Base-by-base conservation (phyloP, 2,329 filamentous ascomycete genomes). In the Uncinocarpus reesii region DNA sequence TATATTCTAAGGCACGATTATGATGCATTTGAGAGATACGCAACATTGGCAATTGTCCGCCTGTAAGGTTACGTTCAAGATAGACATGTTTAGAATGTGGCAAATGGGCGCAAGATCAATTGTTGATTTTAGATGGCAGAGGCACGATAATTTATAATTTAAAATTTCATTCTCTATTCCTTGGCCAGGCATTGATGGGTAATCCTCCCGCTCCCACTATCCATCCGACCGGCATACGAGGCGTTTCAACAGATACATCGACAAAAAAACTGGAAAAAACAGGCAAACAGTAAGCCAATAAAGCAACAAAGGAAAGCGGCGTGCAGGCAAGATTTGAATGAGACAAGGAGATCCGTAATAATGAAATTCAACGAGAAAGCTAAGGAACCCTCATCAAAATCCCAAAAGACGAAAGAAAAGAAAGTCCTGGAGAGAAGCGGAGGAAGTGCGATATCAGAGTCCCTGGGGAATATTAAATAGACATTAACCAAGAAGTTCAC, bases 111-210 rank as follows among this genome's bases (percentile, higher is more conserved):
- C n/a, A n/a, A n/a, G n/a, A n/a, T n/a, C n/a, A n/a, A n/a, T n/a
- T n/a, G n/a, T n/a, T n/a, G n/a, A n/a, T n/a, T n/a, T n/a, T n/a
- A n/a, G n/a, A n/a, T n/a, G n/a, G n/a, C n/a, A n/a, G n/a, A n/a
- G 26, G 26, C 26, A 11, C 26, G 34, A 36, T 7, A 18, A 5
- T 32, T 41, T 35, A 26, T 32, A 15, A 35, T 10, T 48, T 48
- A 21, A 43, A 43, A 45, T 37, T 47, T 36, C 47, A 50, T 52
- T 50, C 41, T 52, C 50, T 52, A 52, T 52, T 46, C 42, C 31
- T 51, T 48, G 26, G 32, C 49, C 49, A 51, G 23, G 20, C 31
- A 47, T 31, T 21, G 32, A 47, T 46, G 23, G 35, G 34, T 32
- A 36, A 29, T 37, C 20, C 28, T 28, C 21, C 38, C 46, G 13